phyloP scores from a whole-genome alignment of 306 rosid species.

The Cyamopsis tetragonoloba region DNA sequence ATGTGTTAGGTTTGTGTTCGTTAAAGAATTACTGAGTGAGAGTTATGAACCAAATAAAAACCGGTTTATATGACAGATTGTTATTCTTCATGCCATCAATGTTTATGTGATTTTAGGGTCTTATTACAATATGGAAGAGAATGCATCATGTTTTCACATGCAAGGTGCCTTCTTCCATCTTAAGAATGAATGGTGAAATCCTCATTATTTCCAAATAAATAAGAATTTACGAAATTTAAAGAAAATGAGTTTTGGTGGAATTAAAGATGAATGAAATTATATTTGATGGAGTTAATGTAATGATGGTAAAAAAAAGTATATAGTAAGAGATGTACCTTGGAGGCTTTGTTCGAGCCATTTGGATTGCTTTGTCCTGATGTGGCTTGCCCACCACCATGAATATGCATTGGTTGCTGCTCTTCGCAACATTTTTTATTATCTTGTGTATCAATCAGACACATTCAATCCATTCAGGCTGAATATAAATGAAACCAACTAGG shows the following conservation, averaged over 20 bases:
- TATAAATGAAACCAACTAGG: slow-evolving; percentile 12
- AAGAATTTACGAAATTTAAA: not conserved
- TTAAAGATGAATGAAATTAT: not conserved
- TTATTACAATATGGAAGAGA: not conserved
- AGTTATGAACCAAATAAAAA: not conserved
- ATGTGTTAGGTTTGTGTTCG: too few relatives aligned
- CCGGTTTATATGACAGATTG: not conserved
- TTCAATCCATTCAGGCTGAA: slow-evolving; percentile 21
- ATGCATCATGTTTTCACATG: slow-evolving; percentile 11
- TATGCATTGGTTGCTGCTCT: slow-evolving; percentile 94
- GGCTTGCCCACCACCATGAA: slow-evolving; percentile 99
- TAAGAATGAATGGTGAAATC: not conserved
- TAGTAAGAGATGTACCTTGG: slow-evolving; percentile 47
- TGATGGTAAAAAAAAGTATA: too few relatives aligned
- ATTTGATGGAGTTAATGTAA: too few relatives aligned
- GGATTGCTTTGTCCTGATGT: slow-evolving; percentile 94
- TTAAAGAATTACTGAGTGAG: not conserved
- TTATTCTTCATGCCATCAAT: slow-evolving; percentile 9
- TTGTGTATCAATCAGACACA: slow-evolving; percentile 17
- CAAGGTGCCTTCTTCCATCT: not conserved
- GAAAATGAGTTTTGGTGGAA: not conserved
- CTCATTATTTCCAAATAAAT: not conserved
- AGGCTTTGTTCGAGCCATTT: slow-evolving; percentile 95
- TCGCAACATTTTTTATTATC: slow-evolving; percentile 66
- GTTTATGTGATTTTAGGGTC: not conserved